Base-by-base conservation (phyloP, 768 basidiomycete species). In the Suillus bovinus region DNA sequence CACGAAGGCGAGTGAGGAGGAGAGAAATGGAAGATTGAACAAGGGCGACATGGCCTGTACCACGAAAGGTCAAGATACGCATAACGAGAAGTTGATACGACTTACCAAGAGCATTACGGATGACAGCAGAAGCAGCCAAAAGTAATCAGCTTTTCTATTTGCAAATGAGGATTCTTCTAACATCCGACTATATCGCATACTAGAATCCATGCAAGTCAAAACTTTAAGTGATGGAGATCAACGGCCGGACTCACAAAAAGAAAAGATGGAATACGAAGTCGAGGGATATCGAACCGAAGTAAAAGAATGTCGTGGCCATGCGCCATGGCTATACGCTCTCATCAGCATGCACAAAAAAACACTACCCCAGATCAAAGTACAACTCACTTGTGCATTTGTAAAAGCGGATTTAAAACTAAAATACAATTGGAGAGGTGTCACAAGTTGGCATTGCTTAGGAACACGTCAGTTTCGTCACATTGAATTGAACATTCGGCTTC, bases 261-360 rank as follows among this genome's bases (percentile, higher is more conserved):
- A 98, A 98, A 59, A 99, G 82, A 74, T 99, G 96, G 77, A 99
- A 97, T 62, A 96, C 83, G 68, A 98, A 94, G 75, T 99, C 96
- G 24, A 99, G 79, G 5, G 91, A 94, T 71, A 99, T 86, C 1
- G 89, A 85, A 13, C 96, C 97, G 76, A 98, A 99, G 77, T 96
- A 99, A 69, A 95, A 89, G 82, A 99, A 99, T 13, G 91, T 96
- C 33, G 95, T 96, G 46, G 89, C 75, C 52, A 87, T 83, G 33
- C 96, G 84, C 95, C 95, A 98, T 67, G 88, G 82, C 94, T 97
- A 17, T 16, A 61, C 41, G 38, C 66, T 58, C 44, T 4, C n/a
- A 60, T 70, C 33, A 69, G 61, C 67, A 62, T 62, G 49, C 53
- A 36, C 20, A 55, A 13, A 24, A n/a, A 47, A 58, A 53, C 34